Evolutionary conservation across 2,329 filamentous ascomycete species (phyloP), one percentile per base, ranked within the genome.

Genomic region (Lasiodiplodia gonubiensis): DNA sequence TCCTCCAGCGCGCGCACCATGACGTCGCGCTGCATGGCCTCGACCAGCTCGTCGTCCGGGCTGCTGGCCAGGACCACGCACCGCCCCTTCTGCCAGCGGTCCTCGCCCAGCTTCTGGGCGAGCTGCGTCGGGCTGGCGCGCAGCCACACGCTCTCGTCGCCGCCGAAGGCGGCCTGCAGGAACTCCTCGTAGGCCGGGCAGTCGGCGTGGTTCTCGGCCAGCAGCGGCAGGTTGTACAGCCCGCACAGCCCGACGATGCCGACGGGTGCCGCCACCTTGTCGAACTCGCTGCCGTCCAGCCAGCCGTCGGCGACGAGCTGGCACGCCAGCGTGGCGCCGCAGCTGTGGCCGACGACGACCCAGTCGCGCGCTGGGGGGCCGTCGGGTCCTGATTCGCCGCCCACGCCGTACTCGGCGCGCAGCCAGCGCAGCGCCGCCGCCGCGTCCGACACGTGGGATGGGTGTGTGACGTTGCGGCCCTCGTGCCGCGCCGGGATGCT

Each of bases 221-320:
- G 77, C 0, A 82, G 83, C 8, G 81, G 81, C 11, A 93, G 76
- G 72, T 90, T 86, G 76, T 92, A 92, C 25, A 93, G 86, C 0
- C 90, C 90, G 66, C 86, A 86, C 23, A 91, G 77, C 39, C 88
- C 85, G 4, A 91, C 74, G n/a, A 91, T 77, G 4, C 84, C 86
- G 2, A 79, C 73, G 0, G 88, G 88, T 6, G 71, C 71, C 11
- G 25, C 16, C 69, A 70, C 25, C 18, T 35, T 25, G n/a, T 14
- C 63, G 30, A 7, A 37, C 37, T 55, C 52, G 18, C 16, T 42
- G 21, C 23, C 54, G 11, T 33, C 33, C 70, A 83, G 86, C 85
- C 37, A 86, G 76, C 14, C 51, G 46, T 67, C 46, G 23, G 42
- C 42, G 0, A 60, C 33, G 21, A 67, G 39, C 77, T 93, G 90